Conservation (phyloP, 306 rosid genomes). For the Cucurbita maxima region DNA sequence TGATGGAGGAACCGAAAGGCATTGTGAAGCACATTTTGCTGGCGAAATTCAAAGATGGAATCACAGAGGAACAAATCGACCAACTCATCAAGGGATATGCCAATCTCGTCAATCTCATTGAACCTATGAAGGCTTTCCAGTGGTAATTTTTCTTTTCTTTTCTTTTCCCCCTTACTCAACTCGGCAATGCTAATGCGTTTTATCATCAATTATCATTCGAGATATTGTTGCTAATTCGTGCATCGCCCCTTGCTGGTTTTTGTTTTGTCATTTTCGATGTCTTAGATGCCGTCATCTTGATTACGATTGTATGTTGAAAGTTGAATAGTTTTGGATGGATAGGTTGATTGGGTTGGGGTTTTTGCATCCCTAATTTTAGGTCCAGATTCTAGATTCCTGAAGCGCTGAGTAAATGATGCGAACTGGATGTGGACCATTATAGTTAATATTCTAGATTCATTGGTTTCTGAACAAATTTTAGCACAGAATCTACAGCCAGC, state of each 20-base stretch:
- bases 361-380: too few species aligned
- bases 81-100: constrained; percentile 51
- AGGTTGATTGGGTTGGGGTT: too few species aligned
- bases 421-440: too few species aligned
- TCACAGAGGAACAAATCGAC: constrained; percentile 23
- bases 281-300: background rate
- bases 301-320: too few species aligned
- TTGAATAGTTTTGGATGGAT: too few species aligned
- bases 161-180: background rate
- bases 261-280: background rate
- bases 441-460: background rate
- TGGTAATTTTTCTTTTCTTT: constrained; percentile 25
- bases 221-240: background rate
- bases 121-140: constrained; percentile 65
- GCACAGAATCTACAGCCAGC: background rate
- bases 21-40: constrained; percentile 55
- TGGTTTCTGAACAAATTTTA: background rate
- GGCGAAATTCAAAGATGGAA: constrained; percentile 60
- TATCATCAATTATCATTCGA: background rate
- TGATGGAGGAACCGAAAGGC: constrained; percentile 56
- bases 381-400: too few species aligned
- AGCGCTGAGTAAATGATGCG: too few species aligned
- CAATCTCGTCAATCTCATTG: constrained; percentile 50
- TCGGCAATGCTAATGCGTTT: background rate
- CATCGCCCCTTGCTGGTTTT: background rate